Conservation (phyloP, 2,329 filamentous ascomycete species). For the Neurospora crassa region DNA sequence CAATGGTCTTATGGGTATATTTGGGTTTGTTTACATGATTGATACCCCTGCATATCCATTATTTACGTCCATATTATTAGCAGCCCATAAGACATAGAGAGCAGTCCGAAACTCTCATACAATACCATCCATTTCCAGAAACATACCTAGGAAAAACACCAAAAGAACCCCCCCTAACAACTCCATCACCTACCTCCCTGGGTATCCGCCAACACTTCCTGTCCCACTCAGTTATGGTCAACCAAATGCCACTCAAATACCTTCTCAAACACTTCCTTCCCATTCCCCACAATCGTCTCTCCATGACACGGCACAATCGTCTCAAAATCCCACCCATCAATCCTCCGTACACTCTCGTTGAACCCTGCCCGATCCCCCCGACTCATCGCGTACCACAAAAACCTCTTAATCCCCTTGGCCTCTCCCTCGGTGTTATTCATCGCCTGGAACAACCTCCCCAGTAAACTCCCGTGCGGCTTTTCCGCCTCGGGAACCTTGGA, state of each 20-base stretch:
- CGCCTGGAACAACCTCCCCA: constrained; percentile 35
- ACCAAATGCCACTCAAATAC: constrained; percentile 74
- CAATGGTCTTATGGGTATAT: neutral
- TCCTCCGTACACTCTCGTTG: constrained; percentile 56
- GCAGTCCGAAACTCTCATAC: neutral
- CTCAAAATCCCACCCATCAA: constrained; percentile 75
- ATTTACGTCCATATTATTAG: neutral
- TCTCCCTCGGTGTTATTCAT: constrained; percentile 54
- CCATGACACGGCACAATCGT: constrained; percentile 88
- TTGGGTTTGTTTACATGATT: neutral
- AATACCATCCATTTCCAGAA: neutral
- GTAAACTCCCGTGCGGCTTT: constrained; percentile 25
- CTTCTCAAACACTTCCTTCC: constrained; percentile 66
- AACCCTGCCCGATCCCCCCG: constrained; percentile 55
- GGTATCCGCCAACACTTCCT: neutral
- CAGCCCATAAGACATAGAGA: neutral
- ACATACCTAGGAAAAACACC: neutral
- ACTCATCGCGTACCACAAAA: constrained; percentile 68
- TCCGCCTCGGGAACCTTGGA: constrained; percentile 43
- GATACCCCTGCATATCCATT: neutral
- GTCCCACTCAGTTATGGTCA: neutral
- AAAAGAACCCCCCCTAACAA: neutral
- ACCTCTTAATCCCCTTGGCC: constrained; percentile 67
- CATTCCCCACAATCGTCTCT: constrained; percentile 67
- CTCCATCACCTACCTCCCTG: neutral